A percentile compares a stretch with the other conserved stretches of the same genome.
Conservation (phyloP, 2,329 filamentous ascomycete genomes). For the Cladosporium cucumerinum region DNA sequence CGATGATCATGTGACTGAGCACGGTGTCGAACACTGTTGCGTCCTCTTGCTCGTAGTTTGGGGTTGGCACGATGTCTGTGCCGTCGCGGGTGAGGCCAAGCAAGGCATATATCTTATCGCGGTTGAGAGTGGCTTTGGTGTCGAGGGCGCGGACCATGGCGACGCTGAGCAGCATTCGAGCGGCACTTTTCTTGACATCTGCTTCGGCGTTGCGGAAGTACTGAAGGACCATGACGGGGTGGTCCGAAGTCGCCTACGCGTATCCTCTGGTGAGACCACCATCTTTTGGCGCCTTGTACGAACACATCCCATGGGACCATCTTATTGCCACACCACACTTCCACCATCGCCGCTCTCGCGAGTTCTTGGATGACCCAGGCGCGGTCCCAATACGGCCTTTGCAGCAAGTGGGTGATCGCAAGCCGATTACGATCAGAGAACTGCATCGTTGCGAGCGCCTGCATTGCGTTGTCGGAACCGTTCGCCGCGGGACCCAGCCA, state of each 20-base stretch:
- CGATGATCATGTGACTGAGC: neutral
- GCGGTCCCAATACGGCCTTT: neutral
- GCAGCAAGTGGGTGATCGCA: neutral
- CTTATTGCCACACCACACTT: neutral
- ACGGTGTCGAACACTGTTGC: neutral
- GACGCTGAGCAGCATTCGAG: neutral
- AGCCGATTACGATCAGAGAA: neutral
- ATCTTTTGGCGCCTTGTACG: neutral
- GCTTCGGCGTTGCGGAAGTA: neutral
- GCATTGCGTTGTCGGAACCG: neutral
- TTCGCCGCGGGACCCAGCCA: neutral
- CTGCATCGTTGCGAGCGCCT: neutral
- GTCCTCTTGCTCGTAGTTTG: neutral
- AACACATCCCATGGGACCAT: neutral
- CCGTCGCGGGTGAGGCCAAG: neutral
- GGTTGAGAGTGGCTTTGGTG: neutral
- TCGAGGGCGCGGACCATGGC: neutral
- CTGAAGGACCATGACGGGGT: neutral
- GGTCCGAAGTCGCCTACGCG: neutral
- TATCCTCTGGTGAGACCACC: neutral
- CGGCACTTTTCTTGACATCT: neutral
- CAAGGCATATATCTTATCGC: neutral
- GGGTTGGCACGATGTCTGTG: neutral
- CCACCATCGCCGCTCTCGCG: neutral
- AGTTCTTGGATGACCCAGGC: neutral